Evolutionary conservation across 768 basidiomycete genomes (phyloP), one percentile per base, ranked within the genome.

Genomic region (Leccinum subgranulosum): DNA sequence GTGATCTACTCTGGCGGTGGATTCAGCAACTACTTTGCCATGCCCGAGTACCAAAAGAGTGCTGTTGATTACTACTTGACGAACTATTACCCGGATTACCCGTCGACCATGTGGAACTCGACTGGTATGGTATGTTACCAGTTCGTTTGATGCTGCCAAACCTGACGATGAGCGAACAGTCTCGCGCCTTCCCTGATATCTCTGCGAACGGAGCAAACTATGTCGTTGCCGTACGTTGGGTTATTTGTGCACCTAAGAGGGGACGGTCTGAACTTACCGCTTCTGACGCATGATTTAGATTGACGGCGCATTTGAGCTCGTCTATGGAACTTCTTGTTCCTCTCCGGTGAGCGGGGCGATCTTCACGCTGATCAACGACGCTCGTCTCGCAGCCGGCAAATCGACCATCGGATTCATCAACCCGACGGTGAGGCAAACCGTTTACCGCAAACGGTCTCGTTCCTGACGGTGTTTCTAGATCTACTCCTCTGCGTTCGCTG

Each of bases 381-480:
- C 70, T 15, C 68, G 75, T 12, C 36, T 77, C 25, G 67, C 64
- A 5, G 53, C 27, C 7, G 66, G 69, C 29, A 76, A 77, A 57
- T 56, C 51, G 10, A 64, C 74, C 0, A 66, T 77, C 3, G 71
- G 74, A n/a, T 71, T 81, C 65, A 77, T 81, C 57, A 80, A 81
- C 62, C 78, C 79, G 27, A 65, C 71, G 25, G 75, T 78, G 6
- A 79, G 80, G 11, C 57, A 69, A 69, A 19, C 6, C 3, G 34
- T 11, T 33, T 33, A 9, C 11, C 31, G 31, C 31, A 33, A 12
- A 33, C 31, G 31, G 12, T 10, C 29, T 11, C 29, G 10, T 41
- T 34, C 17, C 4, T 47, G 48, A 57, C 23, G n/a, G 9, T 10
- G 19, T 31, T 34, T 4, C 1, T n/a, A 69, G 64, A 69, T 66